A percentile compares a stretch with the other conserved stretches of the same genome.
Conservation (phyloP, 352 stramenopile genomes). For the Pythium phragmiticola region DNA sequence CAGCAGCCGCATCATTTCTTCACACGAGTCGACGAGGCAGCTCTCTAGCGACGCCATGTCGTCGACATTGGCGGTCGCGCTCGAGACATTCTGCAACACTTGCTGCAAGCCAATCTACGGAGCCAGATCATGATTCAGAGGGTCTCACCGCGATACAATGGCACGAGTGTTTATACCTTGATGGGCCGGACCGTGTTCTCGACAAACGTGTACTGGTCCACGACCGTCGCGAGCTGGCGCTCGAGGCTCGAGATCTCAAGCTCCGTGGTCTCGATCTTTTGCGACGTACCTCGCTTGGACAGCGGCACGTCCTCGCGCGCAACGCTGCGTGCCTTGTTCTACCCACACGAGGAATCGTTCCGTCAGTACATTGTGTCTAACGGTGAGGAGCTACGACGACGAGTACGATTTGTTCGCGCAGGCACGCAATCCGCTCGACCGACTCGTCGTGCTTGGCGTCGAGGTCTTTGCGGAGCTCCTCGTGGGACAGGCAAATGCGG, state of each 20-base stretch:
- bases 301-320: constrained; percentile 52
- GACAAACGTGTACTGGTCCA: constrained; percentile 84
- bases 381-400: too few relatives aligned
- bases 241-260: constrained; percentile 65
- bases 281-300: constrained; percentile 61
- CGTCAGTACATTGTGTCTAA: too few relatives aligned
- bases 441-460: constrained; percentile 63
- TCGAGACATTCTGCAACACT: constrained; percentile 76
- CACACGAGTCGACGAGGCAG: constrained; percentile 55
- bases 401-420: constrained; percentile 67
- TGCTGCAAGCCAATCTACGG: constrained; percentile 76
- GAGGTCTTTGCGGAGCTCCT: constrained; percentile 67
- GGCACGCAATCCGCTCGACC: constrained; percentile 44
- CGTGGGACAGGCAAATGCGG: constrained; percentile 57
- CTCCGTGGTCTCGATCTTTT: constrained; percentile 69
- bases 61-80: constrained; percentile 66
- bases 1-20: constrained; percentile 76
- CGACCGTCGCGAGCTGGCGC: constrained; percentile 56
- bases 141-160: too few relatives aligned
- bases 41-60: constrained; percentile 60
- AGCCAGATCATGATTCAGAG: too few relatives aligned
- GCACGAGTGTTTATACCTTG: constrained; percentile 39
- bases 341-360: constrained; percentile 6
- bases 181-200: constrained; percentile 74
- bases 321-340: constrained; percentile 44